A percentile compares a stretch with the other conserved stretches of the same genome.
These are phyloP conservation scores for Theileria annulata DNA, from an alignment of 169 alveolate species.

Conservation along the genomic window DNA sequence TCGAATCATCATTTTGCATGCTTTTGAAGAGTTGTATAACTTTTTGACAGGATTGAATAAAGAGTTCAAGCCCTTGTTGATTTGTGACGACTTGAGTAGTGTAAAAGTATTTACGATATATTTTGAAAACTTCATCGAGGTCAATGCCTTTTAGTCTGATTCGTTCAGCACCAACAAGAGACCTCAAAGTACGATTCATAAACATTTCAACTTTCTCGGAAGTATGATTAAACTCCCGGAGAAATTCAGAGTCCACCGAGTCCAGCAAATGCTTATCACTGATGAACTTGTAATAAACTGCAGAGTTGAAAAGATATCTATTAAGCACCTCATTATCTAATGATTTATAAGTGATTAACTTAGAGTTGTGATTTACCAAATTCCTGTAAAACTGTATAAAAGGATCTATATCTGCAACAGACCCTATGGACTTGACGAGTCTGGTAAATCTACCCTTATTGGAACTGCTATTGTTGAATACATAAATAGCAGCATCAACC, in stretches of 20 bases:
- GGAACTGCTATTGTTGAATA: conserved; percentile 22
- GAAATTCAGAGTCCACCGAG: neutral
- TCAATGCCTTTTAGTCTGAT: neutral
- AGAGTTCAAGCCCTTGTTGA: neutral
- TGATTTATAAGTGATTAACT: neutral
- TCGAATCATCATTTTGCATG: conserved; percentile 7
- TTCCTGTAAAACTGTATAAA: conserved; percentile 15
- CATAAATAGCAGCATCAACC: conserved; percentile 50
- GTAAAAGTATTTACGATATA: neutral
- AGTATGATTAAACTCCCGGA: conserved; percentile 1
- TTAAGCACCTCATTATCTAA: conserved; percentile 18
- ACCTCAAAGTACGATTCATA: conserved; percentile 1
- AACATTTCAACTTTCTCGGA: conserved; percentile 1
- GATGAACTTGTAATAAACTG: conserved; percentile 23
- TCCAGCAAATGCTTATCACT: conserved; percentile 9
- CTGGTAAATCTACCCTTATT: neutral
- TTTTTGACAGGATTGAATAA: neutral
- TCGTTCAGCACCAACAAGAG: conserved; percentile 7
- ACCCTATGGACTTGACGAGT: neutral
- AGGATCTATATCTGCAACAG: neutral
- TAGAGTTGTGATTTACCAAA: conserved; percentile 11
- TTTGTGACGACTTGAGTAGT: neutral
- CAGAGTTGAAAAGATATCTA: conserved; percentile 12
- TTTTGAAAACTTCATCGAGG: neutral
- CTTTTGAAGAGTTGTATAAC: neutral